Conservation (phyloP, 2,329 filamentous ascomycete species). For the Phoma sp. region DNA sequence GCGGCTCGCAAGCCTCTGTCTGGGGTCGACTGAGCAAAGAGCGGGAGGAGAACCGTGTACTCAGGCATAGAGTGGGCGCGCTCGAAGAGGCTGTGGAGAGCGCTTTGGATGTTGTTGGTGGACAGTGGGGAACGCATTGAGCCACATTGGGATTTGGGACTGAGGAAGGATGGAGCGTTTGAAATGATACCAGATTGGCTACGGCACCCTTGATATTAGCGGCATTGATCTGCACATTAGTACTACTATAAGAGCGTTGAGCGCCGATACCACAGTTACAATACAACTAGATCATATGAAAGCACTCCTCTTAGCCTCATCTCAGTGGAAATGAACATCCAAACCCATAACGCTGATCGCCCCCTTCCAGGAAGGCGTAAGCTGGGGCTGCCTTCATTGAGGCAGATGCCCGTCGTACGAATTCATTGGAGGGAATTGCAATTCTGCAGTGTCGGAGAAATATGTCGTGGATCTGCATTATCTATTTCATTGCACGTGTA, state of each 20-base stretch:
- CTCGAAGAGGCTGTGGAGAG: slow-evolving; percentile 64
- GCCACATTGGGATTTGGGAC: neutral
- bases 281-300: neutral
- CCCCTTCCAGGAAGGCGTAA: no score
- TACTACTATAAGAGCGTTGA: slow-evolving; percentile 7
- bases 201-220: slow-evolving; percentile 5
- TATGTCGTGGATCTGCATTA: neutral
- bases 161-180: neutral
- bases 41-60: slow-evolving; percentile 63
- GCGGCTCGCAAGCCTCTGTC: slow-evolving; percentile 52
- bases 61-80: slow-evolving; percentile 61
- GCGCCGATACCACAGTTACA: slow-evolving; percentile 4
- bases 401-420: no score
- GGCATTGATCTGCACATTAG: slow-evolving; percentile 1
- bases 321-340: neutral
- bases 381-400: no score
- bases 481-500: neutral
- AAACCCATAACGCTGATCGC: no score
- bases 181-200: slow-evolving; percentile 13
- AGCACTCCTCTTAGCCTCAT: neutral
- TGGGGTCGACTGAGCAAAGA: slow-evolving; percentile 61
- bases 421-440: neutral
- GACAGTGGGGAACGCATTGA: slow-evolving; percentile 32
- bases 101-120: slow-evolving; percentile 61
- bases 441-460: neutral